Conservation (phyloP, 306 rosid species). For the Vigna hirtella region DNA sequence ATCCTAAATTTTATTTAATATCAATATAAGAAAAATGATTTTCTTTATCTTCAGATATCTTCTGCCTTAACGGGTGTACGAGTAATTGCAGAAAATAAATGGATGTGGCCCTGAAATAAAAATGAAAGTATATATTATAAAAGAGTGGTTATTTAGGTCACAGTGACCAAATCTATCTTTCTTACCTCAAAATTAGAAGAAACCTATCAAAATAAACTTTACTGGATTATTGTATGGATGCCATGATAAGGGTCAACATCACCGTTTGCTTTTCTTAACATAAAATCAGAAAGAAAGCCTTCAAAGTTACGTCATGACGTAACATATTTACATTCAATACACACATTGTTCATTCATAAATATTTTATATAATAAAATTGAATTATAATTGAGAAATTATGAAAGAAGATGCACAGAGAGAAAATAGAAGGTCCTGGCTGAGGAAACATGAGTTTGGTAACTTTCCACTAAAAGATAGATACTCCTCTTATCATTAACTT, state of each 20-base stretch:
- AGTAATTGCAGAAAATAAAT: too few relatives aligned
- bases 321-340: neutral
- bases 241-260: slow-evolving; percentile 21
- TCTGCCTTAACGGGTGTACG: too few relatives aligned
- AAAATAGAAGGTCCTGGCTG: slow-evolving; percentile 13
- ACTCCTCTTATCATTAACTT: slow-evolving; percentile 40
- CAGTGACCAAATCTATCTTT: too few relatives aligned
- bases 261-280: neutral
- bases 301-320: neutral
- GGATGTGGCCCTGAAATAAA: too few relatives aligned
- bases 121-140: too few relatives aligned
- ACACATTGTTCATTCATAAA: neutral
- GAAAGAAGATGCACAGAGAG: too few relatives aligned
- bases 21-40: too few relatives aligned
- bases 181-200: neutral
- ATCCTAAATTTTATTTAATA: too few relatives aligned
- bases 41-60: too few relatives aligned
- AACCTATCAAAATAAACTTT: neutral
- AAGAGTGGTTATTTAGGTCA: too few relatives aligned
- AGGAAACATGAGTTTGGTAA: slow-evolving; percentile 22
- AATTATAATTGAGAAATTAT: too few relatives aligned
- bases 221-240: neutral
- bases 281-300: neutral
- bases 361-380: neutral
- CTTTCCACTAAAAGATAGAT: slow-evolving; percentile 28